These are phyloP conservation scores for Wickerhamiella lipophila DNA, from an alignment of 805 yeast species.

Conservation along the genomic window DNA sequence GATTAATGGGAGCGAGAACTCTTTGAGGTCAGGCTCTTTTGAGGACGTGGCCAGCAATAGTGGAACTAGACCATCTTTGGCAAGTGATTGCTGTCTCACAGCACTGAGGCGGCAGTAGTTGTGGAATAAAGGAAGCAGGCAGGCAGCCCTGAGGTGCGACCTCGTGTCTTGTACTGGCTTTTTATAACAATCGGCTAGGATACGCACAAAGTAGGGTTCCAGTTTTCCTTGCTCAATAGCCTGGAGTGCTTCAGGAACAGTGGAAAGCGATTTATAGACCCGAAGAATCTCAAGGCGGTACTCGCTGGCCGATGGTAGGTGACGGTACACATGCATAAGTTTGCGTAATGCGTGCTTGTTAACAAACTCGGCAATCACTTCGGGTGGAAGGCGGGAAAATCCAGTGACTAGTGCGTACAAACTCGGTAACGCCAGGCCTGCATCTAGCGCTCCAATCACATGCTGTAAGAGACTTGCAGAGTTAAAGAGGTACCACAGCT, in stretches of 20 bases:
- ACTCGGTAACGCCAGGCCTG: conserved; percentile 11
- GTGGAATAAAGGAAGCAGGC: conserved; percentile 38
- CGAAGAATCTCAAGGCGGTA: conserved; percentile 35
- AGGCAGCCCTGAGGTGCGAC: conserved; percentile 33
- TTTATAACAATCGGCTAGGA: conserved; percentile 20
- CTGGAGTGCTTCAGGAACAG: conserved; percentile 23
- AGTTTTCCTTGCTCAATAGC: conserved; percentile 29
- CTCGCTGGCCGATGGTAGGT: conserved; percentile 17
- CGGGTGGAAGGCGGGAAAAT: conserved; percentile 35
- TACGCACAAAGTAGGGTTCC: conserved; percentile 33
- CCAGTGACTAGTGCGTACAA: conserved; percentile 17
- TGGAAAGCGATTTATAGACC: conserved; percentile 30
- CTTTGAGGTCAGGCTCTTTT: conserved; percentile 36
- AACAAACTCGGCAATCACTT: conserved; percentile 28
- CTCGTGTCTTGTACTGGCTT: conserved; percentile 12
- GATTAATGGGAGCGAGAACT: conserved; percentile 40
- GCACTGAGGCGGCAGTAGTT: conserved; percentile 41
- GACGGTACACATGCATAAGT: conserved; percentile 23
- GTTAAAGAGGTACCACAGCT: conserved; percentile 21
- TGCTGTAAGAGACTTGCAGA: conserved; percentile 14
- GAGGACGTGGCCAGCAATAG: conserved; percentile 31
- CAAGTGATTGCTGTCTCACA: conserved; percentile 35
- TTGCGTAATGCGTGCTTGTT: conserved; percentile 28
- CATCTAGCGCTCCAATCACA: conserved; percentile 14
- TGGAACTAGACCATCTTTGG: conserved; percentile 37